phyloP scores from a whole-genome alignment of 805 yeast species.

The Brettanomyces nanus region DNA sequence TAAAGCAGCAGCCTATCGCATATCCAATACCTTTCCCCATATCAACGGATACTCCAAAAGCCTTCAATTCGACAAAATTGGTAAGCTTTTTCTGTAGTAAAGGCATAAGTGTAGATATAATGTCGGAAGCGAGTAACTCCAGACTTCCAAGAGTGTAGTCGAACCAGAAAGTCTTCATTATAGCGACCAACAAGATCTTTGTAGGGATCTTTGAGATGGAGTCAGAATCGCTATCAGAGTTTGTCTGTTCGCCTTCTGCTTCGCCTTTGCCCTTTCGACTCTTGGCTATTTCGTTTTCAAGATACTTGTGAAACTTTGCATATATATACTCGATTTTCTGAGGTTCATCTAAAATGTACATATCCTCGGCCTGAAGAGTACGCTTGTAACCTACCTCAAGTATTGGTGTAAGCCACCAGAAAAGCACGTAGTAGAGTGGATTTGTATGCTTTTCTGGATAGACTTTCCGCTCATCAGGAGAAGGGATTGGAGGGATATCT shows the following conservation, averaged over 20 bases:
- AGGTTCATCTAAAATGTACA: constrained; percentile 38
- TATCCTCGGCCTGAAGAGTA: constrained; percentile 57
- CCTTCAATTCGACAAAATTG: constrained; percentile 47
- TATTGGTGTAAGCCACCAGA: constrained; percentile 64
- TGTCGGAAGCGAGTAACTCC: constrained; percentile 36
- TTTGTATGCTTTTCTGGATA: constrained; percentile 42
- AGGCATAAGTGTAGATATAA: constrained; percentile 49
- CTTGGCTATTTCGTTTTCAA: constrained; percentile 23
- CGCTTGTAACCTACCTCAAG: constrained; percentile 63
- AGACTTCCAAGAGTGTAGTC: constrained; percentile 35
- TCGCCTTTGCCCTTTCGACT: constrained; percentile 26
- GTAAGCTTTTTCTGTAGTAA: constrained; percentile 58
- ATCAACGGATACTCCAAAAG: constrained; percentile 31
- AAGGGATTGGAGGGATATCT: constrained; percentile 42
- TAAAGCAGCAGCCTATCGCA: constrained; percentile 58
- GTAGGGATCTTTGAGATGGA: constrained; percentile 20
- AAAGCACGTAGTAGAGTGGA: constrained; percentile 36
- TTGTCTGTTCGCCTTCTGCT: constrained; percentile 28
- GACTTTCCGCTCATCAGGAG: constrained; percentile 39
- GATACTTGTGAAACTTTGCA: constrained; percentile 24
- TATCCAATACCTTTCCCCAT: constrained; percentile 67
- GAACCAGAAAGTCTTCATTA: constrained; percentile 41
- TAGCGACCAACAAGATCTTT: constrained; percentile 25
- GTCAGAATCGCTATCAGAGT: constrained; percentile 22
- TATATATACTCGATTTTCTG: constrained; percentile 36